These are phyloP conservation scores for Fonsecaea pugnacius DNA, from an alignment of 2,329 filamentous ascomycete species.

Conservation along the genomic window DNA sequence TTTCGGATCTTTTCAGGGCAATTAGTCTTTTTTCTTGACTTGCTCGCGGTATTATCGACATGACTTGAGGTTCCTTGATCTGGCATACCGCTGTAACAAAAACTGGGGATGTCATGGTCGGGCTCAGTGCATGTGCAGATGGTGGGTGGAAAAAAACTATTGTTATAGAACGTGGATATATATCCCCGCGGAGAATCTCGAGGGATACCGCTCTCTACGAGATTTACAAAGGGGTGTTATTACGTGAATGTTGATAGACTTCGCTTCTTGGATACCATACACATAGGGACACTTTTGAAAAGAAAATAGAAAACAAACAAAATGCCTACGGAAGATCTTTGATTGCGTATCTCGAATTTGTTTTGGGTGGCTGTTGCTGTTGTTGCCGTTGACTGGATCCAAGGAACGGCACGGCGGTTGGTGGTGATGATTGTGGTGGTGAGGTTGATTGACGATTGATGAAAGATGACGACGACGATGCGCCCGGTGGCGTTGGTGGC, in stretches of 20 bases:
- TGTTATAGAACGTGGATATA: constrained; percentile 13
- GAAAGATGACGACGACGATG: constrained; percentile 2
- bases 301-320: neutral
- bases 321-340: too few relatives aligned
- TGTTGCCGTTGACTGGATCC: neutral
- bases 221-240: constrained; percentile 11
- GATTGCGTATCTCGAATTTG: constrained; percentile 1
- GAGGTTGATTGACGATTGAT: neutral
- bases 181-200: neutral
- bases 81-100: neutral
- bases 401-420: neutral
- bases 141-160: constrained; percentile 25
- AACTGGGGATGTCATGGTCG: constrained; percentile 1
- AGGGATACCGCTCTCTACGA: neutral
- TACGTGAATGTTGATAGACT: constrained; percentile 9
- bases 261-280: constrained; percentile 24
- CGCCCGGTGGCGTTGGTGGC: neutral
- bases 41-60: constrained; percentile 22
- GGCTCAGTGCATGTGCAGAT: constrained; percentile 32
- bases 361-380: neutral
- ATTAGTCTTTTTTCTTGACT: constrained; percentile 6
- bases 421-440: neutral
- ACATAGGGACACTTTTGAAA: constrained; percentile 2
- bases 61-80: constrained; percentile 11
- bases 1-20: neutral